A percentile compares a stretch with the other conserved stretches of the same genome.
phyloP scores from a whole-genome alignment of 345 rosid species.

The Lepidium didymum region DNA sequence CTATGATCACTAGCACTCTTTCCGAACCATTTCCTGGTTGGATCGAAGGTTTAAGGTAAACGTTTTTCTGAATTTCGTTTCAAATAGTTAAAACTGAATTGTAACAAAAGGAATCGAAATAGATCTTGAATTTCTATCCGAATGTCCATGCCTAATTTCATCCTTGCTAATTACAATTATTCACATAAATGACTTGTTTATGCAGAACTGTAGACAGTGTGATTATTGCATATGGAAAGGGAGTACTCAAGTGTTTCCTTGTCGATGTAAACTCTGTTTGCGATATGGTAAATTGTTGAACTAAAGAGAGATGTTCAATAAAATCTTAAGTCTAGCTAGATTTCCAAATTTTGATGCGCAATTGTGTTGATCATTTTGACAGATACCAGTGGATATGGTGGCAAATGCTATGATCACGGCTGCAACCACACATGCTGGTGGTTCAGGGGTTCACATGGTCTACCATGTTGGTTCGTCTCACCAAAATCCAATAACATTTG shows the following conservation, averaged over 20 bases:
- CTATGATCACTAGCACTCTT: slow-evolving; percentile 59
- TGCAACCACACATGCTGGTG: slow-evolving; percentile 5
- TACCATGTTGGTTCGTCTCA: slow-evolving; percentile 29
- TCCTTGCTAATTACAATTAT: background rate
- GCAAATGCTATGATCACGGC: slow-evolving; percentile 24
- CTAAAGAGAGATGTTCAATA: background rate
- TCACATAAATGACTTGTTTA: background rate
- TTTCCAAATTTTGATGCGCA: background rate
- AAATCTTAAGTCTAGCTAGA: background rate
- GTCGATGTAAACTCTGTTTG: slow-evolving; percentile 22
- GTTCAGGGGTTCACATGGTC: slow-evolving; percentile 9
- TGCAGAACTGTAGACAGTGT: slow-evolving; percentile 58
- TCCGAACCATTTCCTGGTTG: slow-evolving; percentile 75
- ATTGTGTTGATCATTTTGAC: slow-evolving; percentile 17
- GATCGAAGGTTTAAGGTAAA: slow-evolving; percentile 76
- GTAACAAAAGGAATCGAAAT: too few species aligned
- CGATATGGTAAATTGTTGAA: slow-evolving; percentile 38
- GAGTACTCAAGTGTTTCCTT: slow-evolving; percentile 36
- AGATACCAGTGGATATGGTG: slow-evolving; percentile 34
- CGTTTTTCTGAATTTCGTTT: background rate
- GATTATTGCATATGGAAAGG: slow-evolving; percentile 39
- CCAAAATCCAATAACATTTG: slow-evolving; percentile 12
- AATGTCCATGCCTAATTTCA: too few species aligned
- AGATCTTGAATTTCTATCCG: too few species aligned
- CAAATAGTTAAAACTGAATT: background rate